Evolutionary conservation across 2,329 filamentous ascomycete genomes (phyloP).

Genomic region (Stagonosporopsis chrysanthemi): DNA sequence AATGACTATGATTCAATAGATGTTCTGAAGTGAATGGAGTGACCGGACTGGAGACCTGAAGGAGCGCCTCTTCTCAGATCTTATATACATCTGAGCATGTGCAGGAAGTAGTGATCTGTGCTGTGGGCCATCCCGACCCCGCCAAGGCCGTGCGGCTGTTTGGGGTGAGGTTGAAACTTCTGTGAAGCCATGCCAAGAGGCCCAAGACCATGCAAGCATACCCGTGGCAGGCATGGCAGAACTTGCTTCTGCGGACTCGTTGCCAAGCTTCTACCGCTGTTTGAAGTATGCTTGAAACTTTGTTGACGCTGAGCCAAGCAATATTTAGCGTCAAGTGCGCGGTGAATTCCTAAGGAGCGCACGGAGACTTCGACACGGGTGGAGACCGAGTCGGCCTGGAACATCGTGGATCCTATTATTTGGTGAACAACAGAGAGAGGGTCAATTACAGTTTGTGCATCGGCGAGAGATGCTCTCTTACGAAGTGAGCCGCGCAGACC

Average conservation of each 20-base stretch:
- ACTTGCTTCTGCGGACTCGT: conserved; percentile 15
- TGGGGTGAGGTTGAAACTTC: conserved; percentile 49
- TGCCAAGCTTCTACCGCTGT: conserved; percentile 41
- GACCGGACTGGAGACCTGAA: conserved; percentile 48
- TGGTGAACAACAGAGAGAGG: neutral
- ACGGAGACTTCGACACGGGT: conserved; percentile 19
- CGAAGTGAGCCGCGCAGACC: neutral
- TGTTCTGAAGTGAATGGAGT: conserved; percentile 48
- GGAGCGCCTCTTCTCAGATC: conserved; percentile 30
- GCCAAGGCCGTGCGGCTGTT: conserved; percentile 47
- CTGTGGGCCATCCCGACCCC: conserved; percentile 20
- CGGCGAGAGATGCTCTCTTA: neutral
- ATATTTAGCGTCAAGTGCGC: conserved; percentile 28
- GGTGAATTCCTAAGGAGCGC: conserved; percentile 20
- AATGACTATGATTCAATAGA: conserved; percentile 38
- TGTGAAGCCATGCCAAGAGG: conserved; percentile 48
- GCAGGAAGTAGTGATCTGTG: conserved; percentile 17
- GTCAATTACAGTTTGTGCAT: neutral
- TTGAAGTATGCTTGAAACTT: conserved; percentile 47
- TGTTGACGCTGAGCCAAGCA: conserved; percentile 45
- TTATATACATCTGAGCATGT: conserved; percentile 37
- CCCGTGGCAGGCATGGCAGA: conserved; percentile 34
- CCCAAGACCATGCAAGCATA: conserved; percentile 39
- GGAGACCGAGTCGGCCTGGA: conserved; percentile 29
- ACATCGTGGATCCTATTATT: conserved; percentile 17